Evolutionary conservation across 169 alveolate species (phyloP).

Genomic region (Hepatocystis sp.): DNA sequence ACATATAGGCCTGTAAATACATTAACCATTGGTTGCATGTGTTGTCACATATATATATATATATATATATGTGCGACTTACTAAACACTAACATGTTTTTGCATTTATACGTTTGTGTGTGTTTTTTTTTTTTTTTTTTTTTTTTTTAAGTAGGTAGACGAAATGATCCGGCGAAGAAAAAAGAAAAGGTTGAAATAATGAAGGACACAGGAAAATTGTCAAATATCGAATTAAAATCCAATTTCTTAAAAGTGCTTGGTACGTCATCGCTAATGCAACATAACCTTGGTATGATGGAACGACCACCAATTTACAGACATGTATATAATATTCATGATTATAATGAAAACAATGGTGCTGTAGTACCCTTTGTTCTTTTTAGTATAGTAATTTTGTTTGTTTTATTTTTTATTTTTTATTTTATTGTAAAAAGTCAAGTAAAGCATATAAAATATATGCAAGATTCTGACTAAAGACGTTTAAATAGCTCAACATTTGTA

Average conservation of each 20-base stretch:
- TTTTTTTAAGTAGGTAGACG: constrained; percentile 10
- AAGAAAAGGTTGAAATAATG: constrained; percentile 53
- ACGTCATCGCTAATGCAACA: constrained; percentile 40
- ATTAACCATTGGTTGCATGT: too few relatives aligned
- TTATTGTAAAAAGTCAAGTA: constrained; percentile 55
- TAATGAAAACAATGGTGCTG: constrained; percentile 63
- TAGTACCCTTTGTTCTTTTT: constrained; percentile 35
- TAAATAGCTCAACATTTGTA: too few relatives aligned
- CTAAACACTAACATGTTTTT: background rate
- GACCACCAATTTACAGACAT: constrained; percentile 24
- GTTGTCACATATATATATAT: too few relatives aligned
- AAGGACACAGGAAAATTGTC: constrained; percentile 37
- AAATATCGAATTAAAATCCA: constrained; percentile 49
- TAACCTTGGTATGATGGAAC: background rate
- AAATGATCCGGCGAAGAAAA: constrained; percentile 9
- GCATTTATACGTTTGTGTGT: background rate
- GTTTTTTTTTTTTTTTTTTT: constrained; percentile 2
- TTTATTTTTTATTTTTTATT: constrained; percentile 61
- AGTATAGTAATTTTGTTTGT: constrained; percentile 25
- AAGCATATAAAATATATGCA: constrained; percentile 55
- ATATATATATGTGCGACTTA: too few relatives aligned
- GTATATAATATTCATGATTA: constrained; percentile 49
- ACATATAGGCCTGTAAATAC: too few relatives aligned
- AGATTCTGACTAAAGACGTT: too few relatives aligned
- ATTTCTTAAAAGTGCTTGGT: constrained; percentile 23